phyloP scores from a whole-genome alignment of 768 basidiomycete species.

The Boletus eberwhitei region DNA sequence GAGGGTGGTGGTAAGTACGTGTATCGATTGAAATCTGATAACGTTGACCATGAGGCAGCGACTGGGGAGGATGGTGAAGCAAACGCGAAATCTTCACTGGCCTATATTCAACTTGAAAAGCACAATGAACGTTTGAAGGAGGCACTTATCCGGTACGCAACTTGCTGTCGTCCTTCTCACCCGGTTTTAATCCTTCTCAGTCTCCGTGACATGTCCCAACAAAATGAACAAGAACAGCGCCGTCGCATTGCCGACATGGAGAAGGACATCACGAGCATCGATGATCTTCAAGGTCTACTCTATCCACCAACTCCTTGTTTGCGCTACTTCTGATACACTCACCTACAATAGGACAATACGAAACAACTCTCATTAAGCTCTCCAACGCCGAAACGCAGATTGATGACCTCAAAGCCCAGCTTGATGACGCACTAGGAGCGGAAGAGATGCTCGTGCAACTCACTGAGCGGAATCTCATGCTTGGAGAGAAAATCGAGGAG shows the following conservation, averaged over 20 bases:
- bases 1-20: slow-evolving; percentile 42
- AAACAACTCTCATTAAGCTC: slow-evolving; percentile 74
- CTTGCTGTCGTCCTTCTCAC: background rate
- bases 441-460: slow-evolving; percentile 96
- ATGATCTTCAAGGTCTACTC: slow-evolving; percentile 71
- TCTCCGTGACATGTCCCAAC: slow-evolving; percentile 82
- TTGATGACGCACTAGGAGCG: slow-evolving; percentile 92
- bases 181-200: slow-evolving; percentile 35
- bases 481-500: slow-evolving; percentile 98
- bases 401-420: slow-evolving; percentile 89
- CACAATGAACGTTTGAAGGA: slow-evolving; percentile 96
- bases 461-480: slow-evolving; percentile 88
- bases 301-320: background rate
- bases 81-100: slow-evolving; percentile 54
- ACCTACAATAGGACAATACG: slow-evolving; percentile 61
- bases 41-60: slow-evolving; percentile 14
- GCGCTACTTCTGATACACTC: slow-evolving; percentile 3
- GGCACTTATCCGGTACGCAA: slow-evolving; percentile 73
- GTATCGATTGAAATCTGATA: background rate
- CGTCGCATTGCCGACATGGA: slow-evolving; percentile 83
- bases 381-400: slow-evolving; percentile 88
- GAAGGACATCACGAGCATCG: slow-evolving; percentile 73
- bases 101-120: slow-evolving; percentile 87
- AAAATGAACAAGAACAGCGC: slow-evolving; percentile 83
- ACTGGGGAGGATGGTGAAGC: slow-evolving; percentile 30